Conservation (phyloP, 202 grass and related monocot species). For the Carex sylvatica region DNA sequence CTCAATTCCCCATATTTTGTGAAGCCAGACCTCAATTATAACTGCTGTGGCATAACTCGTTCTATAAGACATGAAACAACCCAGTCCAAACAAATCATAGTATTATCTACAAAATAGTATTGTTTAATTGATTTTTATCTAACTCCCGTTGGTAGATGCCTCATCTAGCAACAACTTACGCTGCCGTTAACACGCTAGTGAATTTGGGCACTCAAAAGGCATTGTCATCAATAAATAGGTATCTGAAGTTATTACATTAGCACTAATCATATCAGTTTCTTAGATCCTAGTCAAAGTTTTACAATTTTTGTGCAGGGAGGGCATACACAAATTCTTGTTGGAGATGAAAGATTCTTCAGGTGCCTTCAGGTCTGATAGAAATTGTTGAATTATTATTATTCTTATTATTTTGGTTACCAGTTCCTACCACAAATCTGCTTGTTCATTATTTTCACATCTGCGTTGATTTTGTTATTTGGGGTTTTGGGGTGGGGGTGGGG, state of each 20-base stretch:
- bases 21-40: not conserved
- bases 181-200: slow-evolving; percentile 85
- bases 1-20: not conserved
- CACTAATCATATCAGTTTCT: not conserved
- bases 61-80: not conserved
- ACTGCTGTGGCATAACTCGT: not conserved
- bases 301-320: slow-evolving; percentile 52
- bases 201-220: slow-evolving; percentile 77
- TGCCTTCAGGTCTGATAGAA: slow-evolving; percentile 63
- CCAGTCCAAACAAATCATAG: slow-evolving; percentile 3
- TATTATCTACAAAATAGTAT: not conserved
- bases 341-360: slow-evolving; percentile 84
- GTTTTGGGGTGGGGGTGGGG: not conserved
- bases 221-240: slow-evolving; percentile 95
- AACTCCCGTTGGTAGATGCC: slow-evolving; percentile 53
- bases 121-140: not conserved
- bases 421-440: not conserved
- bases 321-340: slow-evolving; percentile 65
- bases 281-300: slow-evolving; percentile 5
- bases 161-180: slow-evolving; percentile 97
- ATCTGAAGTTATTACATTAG: slow-evolving; percentile 19
- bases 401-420: not conserved
- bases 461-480: not conserved
- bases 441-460: not conserved
- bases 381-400: not conserved